Conservation (phyloP, 805 yeast species). For the Ogataea nitratoaversa region DNA sequence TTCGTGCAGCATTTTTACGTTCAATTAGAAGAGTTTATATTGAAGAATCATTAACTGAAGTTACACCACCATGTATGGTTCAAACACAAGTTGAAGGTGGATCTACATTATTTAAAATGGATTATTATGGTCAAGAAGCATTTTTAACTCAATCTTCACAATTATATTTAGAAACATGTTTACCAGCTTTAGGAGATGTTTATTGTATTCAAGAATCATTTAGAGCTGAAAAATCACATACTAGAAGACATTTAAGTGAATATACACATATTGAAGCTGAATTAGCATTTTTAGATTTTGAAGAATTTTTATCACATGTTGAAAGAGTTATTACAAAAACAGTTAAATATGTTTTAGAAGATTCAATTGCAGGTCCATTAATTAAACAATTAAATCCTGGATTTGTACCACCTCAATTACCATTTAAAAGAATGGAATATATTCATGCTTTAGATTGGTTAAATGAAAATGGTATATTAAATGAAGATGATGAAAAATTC, state of each 20-base stretch:
- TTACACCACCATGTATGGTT: constrained; percentile 99
- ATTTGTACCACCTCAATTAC: constrained; percentile 75
- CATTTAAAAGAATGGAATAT: constrained; percentile 90
- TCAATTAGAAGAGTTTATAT: constrained; percentile 72
- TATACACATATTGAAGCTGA: constrained; percentile 97
- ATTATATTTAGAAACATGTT: constrained; percentile 91
- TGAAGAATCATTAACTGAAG: constrained; percentile 78
- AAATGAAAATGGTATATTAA: constrained; percentile 88
- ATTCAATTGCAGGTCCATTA: constrained; percentile 89
- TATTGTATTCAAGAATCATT: constrained; percentile 97
- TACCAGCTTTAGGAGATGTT: constrained; percentile 95
- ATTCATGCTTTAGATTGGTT: constrained; percentile 92
- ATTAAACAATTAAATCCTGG: constrained; percentile 89
- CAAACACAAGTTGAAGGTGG: constrained; percentile 99
- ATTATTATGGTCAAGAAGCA: constrained; percentile 96
- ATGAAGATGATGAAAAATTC: constrained; percentile 92
- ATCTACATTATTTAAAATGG: constrained; percentile 85
- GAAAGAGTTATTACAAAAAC: constrained; percentile 71
- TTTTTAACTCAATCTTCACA: constrained; percentile 96
- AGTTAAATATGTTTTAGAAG: constrained; percentile 74
- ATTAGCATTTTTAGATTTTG: constrained; percentile 81
- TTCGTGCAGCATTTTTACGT: constrained; percentile 74
- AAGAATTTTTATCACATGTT: constrained; percentile 79
- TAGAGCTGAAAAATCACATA: constrained; percentile 98
- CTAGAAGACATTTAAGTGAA: constrained; percentile 96